A percentile compares a stretch with the other conserved stretches of the same genome.
These are phyloP conservation scores for Euphorbia tirucalli DNA, from an alignment of 345 rosid genomes.

Conservation along the genomic window DNA sequence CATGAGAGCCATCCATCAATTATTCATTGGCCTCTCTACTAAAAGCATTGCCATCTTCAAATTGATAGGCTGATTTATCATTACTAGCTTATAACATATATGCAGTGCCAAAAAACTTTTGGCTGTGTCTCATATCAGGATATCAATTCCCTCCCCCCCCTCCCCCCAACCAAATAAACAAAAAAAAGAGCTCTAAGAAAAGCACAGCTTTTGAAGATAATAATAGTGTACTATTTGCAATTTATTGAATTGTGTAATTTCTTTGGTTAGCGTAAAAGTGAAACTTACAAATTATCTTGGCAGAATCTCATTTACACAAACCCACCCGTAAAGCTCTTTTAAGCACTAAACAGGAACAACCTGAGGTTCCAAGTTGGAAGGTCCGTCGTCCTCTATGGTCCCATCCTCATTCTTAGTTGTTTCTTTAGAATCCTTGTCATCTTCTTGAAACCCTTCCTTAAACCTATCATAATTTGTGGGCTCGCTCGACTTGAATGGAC, in stretches of 20 bases:
- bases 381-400: slow-evolving; percentile 49
- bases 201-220: background rate
- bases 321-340: background rate
- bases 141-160: too few relatives aligned
- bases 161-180: too few relatives aligned
- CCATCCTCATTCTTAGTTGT: slow-evolving; percentile 29
- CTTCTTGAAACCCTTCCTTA: slow-evolving; percentile 64
- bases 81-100: too few relatives aligned
- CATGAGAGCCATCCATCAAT: background rate
- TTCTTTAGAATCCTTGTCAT: slow-evolving; percentile 30
- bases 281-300: background rate
- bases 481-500: slow-evolving; percentile 72
- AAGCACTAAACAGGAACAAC: slow-evolving; percentile 50
- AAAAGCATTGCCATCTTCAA: background rate
- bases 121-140: background rate
- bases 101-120: background rate
- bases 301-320: slow-evolving; percentile 5
- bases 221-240: background rate
- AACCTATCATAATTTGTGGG: slow-evolving; percentile 72
- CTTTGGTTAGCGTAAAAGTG: background rate
- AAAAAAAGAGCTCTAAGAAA: background rate
- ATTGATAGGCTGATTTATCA: background rate
- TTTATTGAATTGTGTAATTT: background rate
- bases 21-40: too few relatives aligned
- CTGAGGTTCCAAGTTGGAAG: slow-evolving; percentile 59